Evolutionary conservation across 345 rosid species (phyloP).

Genomic region (Rubroshorea leprosula): DNA sequence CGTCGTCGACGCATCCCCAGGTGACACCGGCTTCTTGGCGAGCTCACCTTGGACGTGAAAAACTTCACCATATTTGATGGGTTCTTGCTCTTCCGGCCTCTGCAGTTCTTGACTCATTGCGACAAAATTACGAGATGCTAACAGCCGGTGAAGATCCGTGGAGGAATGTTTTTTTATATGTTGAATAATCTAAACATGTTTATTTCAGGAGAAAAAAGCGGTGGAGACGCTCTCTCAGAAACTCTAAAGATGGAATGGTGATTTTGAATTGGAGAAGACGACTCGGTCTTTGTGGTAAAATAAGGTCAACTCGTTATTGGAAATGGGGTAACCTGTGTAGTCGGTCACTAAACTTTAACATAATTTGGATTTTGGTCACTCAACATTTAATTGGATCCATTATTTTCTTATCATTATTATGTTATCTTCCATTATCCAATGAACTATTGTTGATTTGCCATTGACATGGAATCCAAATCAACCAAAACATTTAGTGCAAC

Average conservation of each 20-base stretch:
- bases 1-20: not conserved
- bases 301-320: no score
- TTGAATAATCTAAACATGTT: conserved; percentile 14
- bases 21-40: conserved; percentile 12
- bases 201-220: conserved; percentile 3
- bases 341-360: no score
- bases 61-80: conserved; percentile 31
- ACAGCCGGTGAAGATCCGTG: not conserved
- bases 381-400: no score
- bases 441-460: no score
- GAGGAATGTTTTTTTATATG: conserved; percentile 2
- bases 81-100: conserved; percentile 18
- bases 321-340: no score
- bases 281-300: not conserved
- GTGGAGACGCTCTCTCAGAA: not conserved
- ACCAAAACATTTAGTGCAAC: no score
- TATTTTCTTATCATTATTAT: no score
- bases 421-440: no score
- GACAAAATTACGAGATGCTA: not conserved
- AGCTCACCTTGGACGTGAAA: conserved; percentile 29
- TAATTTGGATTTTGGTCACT: no score
- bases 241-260: not conserved
- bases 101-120: conserved; percentile 40
- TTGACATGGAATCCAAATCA: no score
- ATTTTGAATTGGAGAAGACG: not conserved